A percentile compares a stretch with the other conserved stretches of the same genome.
These are phyloP conservation scores for Monosporascus sp. DNA, from an alignment of 2,329 filamentous ascomycete genomes.

Conservation along the genomic window DNA sequence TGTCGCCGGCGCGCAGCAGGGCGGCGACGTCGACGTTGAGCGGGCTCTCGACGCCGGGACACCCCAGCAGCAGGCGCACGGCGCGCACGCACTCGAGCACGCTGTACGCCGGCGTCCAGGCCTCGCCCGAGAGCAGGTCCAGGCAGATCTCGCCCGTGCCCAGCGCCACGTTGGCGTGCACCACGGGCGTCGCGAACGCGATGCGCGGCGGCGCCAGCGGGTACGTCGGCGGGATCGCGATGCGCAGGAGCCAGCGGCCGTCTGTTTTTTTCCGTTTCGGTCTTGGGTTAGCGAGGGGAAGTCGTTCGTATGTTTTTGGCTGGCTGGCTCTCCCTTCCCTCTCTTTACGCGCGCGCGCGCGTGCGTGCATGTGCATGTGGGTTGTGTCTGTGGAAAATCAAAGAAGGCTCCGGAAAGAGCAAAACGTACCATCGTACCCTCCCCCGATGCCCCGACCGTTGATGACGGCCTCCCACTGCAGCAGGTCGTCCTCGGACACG, in stretches of 20 bases:
- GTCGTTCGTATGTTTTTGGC: not conserved
- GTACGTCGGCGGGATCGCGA: slow-evolving; percentile 72
- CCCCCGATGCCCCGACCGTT: slow-evolving; percentile 51
- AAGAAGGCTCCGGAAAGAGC: not conserved
- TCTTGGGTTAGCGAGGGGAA: not conserved
- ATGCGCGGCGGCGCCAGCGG: slow-evolving; percentile 74
- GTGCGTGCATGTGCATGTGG: not conserved
- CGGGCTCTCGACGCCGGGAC: slow-evolving; percentile 68
- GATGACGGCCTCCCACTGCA: slow-evolving; percentile 56
- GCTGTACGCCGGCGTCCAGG: slow-evolving; percentile 83
- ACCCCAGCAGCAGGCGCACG: slow-evolving; percentile 63
- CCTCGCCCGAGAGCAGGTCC: slow-evolving; percentile 66
- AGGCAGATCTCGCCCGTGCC: slow-evolving; percentile 87
- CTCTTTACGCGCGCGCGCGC: too few relatives aligned
- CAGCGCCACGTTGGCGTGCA: slow-evolving; percentile 72
- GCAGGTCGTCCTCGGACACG: slow-evolving; percentile 47
- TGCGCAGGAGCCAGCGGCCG: slow-evolving; percentile 78
- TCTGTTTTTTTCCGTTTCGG: slow-evolving; percentile 37
- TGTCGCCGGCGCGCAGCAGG: slow-evolving; percentile 63
- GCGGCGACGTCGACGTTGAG: slow-evolving; percentile 75
- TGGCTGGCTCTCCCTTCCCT: too few relatives aligned
- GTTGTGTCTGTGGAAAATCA: too few relatives aligned
- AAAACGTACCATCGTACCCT: slow-evolving; percentile 50
- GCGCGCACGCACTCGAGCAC: slow-evolving; percentile 69
- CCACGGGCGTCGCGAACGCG: slow-evolving; percentile 75